phyloP scores from a whole-genome alignment of 225 moss, liverwort and hornwort genomes.

The Physcomitrellopsis africana region DNA sequence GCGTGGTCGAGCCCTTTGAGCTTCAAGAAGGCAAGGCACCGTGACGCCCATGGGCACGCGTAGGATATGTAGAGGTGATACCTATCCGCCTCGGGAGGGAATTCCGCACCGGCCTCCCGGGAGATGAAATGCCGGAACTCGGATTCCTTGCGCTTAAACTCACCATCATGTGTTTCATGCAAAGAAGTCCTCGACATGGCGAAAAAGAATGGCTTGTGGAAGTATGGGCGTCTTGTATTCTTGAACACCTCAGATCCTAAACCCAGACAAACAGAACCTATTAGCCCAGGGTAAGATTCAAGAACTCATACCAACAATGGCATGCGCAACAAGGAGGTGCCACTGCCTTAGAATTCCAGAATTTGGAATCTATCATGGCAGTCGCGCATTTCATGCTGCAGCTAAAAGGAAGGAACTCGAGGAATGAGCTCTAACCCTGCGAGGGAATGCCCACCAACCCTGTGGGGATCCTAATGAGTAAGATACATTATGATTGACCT shows the following conservation, averaged over 20 bases:
- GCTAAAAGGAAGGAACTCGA: neutral
- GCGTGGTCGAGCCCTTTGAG: slow-evolving; percentile 59
- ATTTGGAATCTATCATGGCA: neutral
- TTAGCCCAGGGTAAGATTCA: neutral
- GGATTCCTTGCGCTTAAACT: slow-evolving; percentile 58
- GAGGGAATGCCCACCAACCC: neutral
- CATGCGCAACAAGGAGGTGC: neutral
- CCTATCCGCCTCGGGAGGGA: slow-evolving; percentile 40
- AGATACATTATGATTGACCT: slow-evolving; percentile 32
- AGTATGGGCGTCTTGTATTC: neutral
- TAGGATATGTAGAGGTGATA: slow-evolving; percentile 61
- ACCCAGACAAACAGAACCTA: neutral
- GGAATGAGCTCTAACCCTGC: neutral
- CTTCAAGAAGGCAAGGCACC: slow-evolving; percentile 49
- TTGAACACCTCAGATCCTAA: slow-evolving; percentile 25
- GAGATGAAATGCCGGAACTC: slow-evolving; percentile 52
- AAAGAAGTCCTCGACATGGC: slow-evolving; percentile 47
- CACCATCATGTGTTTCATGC: slow-evolving; percentile 45
- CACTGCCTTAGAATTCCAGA: neutral
- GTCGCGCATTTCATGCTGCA: neutral
- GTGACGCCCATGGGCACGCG: slow-evolving; percentile 60
- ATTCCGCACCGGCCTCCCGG: slow-evolving; percentile 38
- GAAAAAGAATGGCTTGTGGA: neutral
- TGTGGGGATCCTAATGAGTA: neutral
- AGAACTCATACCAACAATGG: neutral